These are phyloP conservation scores for Paramyrothecium roridum DNA, from an alignment of 2,329 filamentous ascomycete genomes.

Conservation along the genomic window DNA sequence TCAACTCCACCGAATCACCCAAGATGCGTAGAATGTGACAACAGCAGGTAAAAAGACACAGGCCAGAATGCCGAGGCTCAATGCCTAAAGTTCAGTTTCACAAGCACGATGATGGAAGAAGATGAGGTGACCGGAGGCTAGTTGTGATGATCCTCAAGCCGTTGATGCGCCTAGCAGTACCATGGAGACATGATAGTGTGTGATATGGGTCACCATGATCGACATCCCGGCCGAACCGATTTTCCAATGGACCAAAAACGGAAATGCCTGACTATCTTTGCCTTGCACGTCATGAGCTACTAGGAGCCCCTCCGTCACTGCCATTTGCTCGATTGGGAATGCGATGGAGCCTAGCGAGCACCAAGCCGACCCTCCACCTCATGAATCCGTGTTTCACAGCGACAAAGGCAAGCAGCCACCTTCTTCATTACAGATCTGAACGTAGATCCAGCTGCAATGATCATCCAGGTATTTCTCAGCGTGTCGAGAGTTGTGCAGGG, in stretches of 20 bases:
- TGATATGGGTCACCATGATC: not conserved
- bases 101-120: not conserved
- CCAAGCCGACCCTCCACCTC: not conserved
- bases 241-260: not conserved
- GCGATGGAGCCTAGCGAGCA: not conserved
- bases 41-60: too few relatives aligned
- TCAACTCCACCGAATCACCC: too few relatives aligned
- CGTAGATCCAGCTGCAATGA: not conserved
- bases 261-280: not conserved
- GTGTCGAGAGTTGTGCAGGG: not conserved
- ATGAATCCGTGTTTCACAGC: not conserved
- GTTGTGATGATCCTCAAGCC: not conserved
- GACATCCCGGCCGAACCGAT: not conserved
- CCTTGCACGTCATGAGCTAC: not conserved
- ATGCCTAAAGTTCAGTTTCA: not conserved
- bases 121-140: not conserved
- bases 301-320: not conserved
- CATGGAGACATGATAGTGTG: not conserved
- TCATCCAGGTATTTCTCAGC: not conserved
- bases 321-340: not conserved
- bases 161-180: not conserved
- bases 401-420: not conserved
- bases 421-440: not conserved
- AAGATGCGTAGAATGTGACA: too few relatives aligned
- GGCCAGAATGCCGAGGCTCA: not conserved